Evolutionary conservation across 129 eudicot species (phyloP).

Genomic region (Saussurea involucrata): DNA sequence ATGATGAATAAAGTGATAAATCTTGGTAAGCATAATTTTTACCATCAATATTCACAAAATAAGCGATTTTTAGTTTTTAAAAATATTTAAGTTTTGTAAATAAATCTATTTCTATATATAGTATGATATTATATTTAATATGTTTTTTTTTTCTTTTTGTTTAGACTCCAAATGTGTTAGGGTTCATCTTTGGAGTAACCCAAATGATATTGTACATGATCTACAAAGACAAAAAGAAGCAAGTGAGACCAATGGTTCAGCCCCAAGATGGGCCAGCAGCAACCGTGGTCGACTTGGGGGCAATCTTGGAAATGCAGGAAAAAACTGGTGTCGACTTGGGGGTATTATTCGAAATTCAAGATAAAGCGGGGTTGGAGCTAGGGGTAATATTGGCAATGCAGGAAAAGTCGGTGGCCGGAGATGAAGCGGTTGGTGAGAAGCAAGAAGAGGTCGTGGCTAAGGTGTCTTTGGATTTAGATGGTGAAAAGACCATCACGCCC

Average conservation of each 20-base stretch:
- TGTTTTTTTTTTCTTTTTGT: not conserved
- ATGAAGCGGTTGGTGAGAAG: constrained; percentile 13
- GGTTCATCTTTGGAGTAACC: constrained; percentile 52
- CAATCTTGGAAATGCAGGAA: constrained; percentile 21
- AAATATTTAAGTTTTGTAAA: not conserved
- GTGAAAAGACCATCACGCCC: constrained; percentile 16
- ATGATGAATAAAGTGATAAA: not conserved
- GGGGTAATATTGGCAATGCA: constrained; percentile 1
- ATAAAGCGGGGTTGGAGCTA: constrained; percentile 3
- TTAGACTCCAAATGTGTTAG: constrained; percentile 64
- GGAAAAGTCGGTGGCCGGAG: not conserved
- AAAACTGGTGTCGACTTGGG: constrained; percentile 4
- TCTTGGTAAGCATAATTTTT: not conserved
- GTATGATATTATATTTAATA: not conserved
- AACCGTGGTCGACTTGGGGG: constrained; percentile 26
- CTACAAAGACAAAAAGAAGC: constrained; percentile 37
- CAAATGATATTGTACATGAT: constrained; percentile 57
- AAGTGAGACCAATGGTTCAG: constrained; percentile 25
- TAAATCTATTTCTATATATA: not conserved
- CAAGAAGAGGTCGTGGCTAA: constrained; percentile 14
- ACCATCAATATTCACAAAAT: not conserved
- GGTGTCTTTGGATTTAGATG: constrained; percentile 7
- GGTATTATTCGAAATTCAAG: constrained; percentile 10
- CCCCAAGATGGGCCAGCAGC: not conserved
- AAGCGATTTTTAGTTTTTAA: not conserved